Evolutionary conservation across 1,284 basidiomycete genomes (phyloP), one percentile per base, ranked within the genome.

Genomic region (Tranzscheliella williamsii): DNA sequence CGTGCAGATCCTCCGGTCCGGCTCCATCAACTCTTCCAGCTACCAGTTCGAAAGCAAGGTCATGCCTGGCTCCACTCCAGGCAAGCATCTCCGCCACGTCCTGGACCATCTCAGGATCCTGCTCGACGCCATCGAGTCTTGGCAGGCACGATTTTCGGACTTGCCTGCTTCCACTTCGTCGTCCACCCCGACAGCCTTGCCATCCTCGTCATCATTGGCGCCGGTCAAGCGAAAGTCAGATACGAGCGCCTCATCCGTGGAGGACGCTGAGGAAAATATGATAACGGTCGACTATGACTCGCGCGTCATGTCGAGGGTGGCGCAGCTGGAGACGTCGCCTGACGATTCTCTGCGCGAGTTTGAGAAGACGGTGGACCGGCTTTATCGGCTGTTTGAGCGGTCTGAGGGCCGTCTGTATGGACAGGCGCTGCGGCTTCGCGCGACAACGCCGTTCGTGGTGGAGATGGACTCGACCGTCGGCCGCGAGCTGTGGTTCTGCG

Each of bases 401-500:
- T 57, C 58, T 2, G 27, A 53, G 24, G 64, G 63, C 13, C n/a
- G 36, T 12, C 48, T 63, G 5, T 62, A 56, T 20, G 24, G 23
- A 3, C 58, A 62, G 16, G 24, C 48, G 27, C 16, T 69, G 26
- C 45, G 37, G n/a, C 23, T 73, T n/a, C 51, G 52, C 20, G 70
- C 70, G 5, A 73, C 70, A 3, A 73, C 69, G 22, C 70, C 70
- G 4, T 55, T 58, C n/a, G 47, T 60, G 1, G 61, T 65, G 11
- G 61, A 65, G 29, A 60, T 55, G 55, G 51, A 60, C 21, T 53
- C 46, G 37, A 65, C 62, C 1, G 45, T 65, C 0, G 62, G 62
- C 6, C 21, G 62, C 30, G 62, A 74, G 49, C 36, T 75, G 11
- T 75, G 73, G 73, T 73, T 73, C 52, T 61, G 69, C 24, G 61